A percentile compares a stretch with the other conserved stretches of the same genome.
phyloP scores from a whole-genome alignment of 176 grass and related monocot genomes.

The Stipa capillata region DNA sequence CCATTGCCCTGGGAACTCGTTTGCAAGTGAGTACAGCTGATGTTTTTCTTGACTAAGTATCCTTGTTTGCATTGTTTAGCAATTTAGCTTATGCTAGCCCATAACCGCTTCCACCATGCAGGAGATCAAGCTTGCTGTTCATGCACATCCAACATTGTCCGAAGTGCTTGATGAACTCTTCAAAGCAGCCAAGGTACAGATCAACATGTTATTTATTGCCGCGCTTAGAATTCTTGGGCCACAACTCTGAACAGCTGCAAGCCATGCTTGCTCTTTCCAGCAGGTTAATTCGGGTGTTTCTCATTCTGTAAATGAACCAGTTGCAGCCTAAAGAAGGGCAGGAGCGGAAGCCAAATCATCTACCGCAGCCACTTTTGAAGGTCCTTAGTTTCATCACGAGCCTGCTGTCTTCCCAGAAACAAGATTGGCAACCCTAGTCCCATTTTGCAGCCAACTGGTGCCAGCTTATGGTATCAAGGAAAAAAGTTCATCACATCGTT shows the following conservation, averaged over 20 bases:
- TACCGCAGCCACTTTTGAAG: slow-evolving; percentile 40
- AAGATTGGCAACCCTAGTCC: slow-evolving; percentile 1
- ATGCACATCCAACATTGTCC: slow-evolving; percentile 84
- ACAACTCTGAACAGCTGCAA: slow-evolving; percentile 26
- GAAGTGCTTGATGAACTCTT: slow-evolving; percentile 92
- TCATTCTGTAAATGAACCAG: slow-evolving; percentile 77
- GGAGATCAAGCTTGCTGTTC: slow-evolving; percentile 80
- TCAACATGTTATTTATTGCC: background rate
- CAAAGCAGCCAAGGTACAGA: slow-evolving; percentile 79
- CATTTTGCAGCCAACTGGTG: background rate
- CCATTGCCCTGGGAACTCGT: slow-evolving; percentile 75
- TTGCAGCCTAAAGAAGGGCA: slow-evolving; percentile 48
- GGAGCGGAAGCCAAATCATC: slow-evolving; percentile 17
- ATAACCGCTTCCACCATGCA: slow-evolving; percentile 10
- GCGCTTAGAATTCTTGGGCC: background rate
- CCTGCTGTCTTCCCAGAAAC: slow-evolving; percentile 6
- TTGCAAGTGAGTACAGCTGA: slow-evolving; percentile 49
- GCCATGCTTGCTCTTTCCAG: slow-evolving; percentile 29
- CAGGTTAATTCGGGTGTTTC: slow-evolving; percentile 70
- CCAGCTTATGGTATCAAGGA: background rate
- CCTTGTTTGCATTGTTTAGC: background rate
- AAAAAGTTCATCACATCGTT: background rate
- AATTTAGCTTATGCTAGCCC: background rate
- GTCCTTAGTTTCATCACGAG: slow-evolving; percentile 32
- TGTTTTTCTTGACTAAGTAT: background rate